These are phyloP conservation scores for Globisporangium camurandrum DNA, from an alignment of 352 stramenopile species.

Conservation along the genomic window DNA sequence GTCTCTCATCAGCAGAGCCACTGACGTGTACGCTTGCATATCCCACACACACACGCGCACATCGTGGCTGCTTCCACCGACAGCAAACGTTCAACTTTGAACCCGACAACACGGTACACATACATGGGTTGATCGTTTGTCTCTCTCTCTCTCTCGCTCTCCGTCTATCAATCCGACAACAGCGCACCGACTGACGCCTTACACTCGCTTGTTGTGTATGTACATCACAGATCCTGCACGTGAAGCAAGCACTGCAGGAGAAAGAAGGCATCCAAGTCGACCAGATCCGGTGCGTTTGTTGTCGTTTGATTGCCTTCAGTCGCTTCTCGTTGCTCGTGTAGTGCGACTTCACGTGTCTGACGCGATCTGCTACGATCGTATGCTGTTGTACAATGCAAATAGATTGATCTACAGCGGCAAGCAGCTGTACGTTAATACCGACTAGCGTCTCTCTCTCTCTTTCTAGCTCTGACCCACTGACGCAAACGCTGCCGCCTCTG, in stretches of 20 bases:
- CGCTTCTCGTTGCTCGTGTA: neutral
- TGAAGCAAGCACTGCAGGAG: constrained; percentile 98
- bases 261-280: constrained; percentile 95
- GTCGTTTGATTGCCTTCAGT: neutral
- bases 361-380: neutral
- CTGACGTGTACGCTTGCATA: neutral
- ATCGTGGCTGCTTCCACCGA: neutral
- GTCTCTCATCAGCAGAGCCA: neutral
- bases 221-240: constrained; percentile 83
- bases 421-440: constrained; percentile 79
- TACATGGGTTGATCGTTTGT: constrained; percentile 3
- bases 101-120: constrained; percentile 65
- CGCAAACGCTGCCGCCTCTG: too few species aligned
- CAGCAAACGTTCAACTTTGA: constrained; percentile 88
- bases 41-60: neutral
- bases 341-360: neutral
- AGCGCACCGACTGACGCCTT: neutral
- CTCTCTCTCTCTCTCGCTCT: too few species aligned
- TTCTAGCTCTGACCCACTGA: too few species aligned
- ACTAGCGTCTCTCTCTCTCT: too few species aligned
- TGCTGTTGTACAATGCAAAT: neutral
- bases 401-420: constrained; percentile 98
- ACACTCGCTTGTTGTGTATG: neutral
- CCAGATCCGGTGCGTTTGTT: constrained; percentile 45
- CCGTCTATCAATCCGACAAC: too few species aligned